Conservation (phyloP, 129 eudicot genomes). For the Saposhnikovia divaricata region DNA sequence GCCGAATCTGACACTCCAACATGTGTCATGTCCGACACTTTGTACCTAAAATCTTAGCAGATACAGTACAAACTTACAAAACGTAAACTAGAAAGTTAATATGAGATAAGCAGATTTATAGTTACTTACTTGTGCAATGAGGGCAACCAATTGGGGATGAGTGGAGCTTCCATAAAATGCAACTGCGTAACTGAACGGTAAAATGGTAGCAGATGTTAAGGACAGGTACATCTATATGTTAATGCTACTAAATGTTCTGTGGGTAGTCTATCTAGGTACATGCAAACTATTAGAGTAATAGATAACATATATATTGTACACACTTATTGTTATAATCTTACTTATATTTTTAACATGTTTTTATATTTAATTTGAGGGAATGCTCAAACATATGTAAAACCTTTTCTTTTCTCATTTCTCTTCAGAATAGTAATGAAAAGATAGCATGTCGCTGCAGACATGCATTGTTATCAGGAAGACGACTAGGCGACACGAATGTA, state of each 20-base stretch:
- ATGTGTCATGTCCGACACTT: not conserved
- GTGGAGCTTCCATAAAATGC: constrained; percentile 79
- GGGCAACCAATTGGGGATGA: constrained; percentile 84
- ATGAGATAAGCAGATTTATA: not conserved
- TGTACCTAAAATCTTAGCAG: not conserved
- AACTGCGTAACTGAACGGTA: constrained; percentile 68
- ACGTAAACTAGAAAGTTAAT: not conserved
- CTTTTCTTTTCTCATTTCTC: not conserved
- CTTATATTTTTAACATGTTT: not conserved
- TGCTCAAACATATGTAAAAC: not conserved
- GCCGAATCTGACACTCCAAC: not conserved
- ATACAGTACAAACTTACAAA: not conserved
- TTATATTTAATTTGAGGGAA: not conserved
- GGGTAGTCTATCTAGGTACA: not conserved
- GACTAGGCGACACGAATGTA: too few species aligned
- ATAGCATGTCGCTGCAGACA: too few species aligned
- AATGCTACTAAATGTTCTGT: not conserved
- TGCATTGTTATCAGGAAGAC: too few species aligned
- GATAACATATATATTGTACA: not conserved
- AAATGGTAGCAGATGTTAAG: not conserved
- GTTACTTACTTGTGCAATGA: constrained; percentile 82
- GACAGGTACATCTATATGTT: not conserved
- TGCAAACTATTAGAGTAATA: not conserved
- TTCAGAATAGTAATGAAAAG: not conserved
- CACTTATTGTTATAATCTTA: not conserved